Conservation (phyloP, 352 stramenopile species). For the Thalassiosira delicatula region DNA sequence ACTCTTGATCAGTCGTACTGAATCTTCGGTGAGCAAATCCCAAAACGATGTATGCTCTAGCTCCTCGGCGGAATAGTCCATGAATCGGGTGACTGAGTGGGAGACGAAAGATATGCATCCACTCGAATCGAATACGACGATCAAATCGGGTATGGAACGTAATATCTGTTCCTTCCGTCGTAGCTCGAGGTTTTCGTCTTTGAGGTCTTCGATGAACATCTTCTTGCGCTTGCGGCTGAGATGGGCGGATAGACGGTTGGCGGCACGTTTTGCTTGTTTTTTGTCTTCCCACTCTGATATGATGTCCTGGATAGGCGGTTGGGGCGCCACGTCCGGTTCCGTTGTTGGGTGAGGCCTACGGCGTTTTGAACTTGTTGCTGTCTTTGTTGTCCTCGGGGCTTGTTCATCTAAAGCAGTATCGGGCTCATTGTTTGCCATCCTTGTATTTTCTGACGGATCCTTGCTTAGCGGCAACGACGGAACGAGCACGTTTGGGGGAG, state of each 20-base stretch:
- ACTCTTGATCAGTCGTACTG: slow-evolving; percentile 76
- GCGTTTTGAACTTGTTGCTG: too few species aligned
- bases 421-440: too few species aligned
- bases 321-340: too few species aligned
- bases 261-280: slow-evolving; percentile 78
- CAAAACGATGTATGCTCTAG: slow-evolving; percentile 79
- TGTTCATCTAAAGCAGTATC: too few species aligned
- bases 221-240: slow-evolving; percentile 84
- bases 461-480: too few species aligned
- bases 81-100: slow-evolving; percentile 67
- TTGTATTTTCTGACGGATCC: too few species aligned
- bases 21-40: slow-evolving; percentile 71
- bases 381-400: too few species aligned
- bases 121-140: slow-evolving; percentile 82
- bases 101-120: slow-evolving; percentile 79
- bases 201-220: slow-evolving; percentile 84
- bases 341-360: too few species aligned
- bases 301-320: slow-evolving; percentile 19
- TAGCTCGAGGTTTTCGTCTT: slow-evolving; percentile 81
- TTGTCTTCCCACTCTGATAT: slow-evolving; percentile 71
- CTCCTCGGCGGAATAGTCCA: slow-evolving; percentile 59
- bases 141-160: slow-evolving; percentile 77
- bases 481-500: too few species aligned
- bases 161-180: slow-evolving; percentile 81
- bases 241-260: slow-evolving; percentile 82